phyloP scores from a whole-genome alignment of 1,139 yeast species.

The Hanseniaspora uvarum region DNA sequence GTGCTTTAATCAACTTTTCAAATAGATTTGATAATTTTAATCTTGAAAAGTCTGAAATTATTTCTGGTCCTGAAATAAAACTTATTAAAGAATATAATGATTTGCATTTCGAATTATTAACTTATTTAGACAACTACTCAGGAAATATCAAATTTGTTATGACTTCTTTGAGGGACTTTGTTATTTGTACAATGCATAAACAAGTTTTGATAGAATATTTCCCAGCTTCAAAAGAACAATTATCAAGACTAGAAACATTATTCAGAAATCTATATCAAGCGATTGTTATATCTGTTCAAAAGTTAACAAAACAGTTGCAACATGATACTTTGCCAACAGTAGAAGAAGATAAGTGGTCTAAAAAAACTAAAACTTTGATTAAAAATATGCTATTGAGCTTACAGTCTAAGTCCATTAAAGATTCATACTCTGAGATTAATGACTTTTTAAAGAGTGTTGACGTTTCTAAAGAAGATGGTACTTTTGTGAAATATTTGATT shows the following conservation, averaged over 20 bases:
- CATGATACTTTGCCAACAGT: constrained; percentile 33
- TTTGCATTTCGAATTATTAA: constrained; percentile 17
- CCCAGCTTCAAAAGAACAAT: constrained; percentile 18
- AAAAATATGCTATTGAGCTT: constrained; percentile 34
- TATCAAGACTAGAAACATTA: constrained; percentile 37
- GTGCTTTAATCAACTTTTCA: neutral
- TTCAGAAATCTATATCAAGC: constrained; percentile 49
- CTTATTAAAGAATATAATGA: constrained; percentile 24
- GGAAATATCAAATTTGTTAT: constrained; percentile 32
- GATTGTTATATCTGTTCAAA: constrained; percentile 60
- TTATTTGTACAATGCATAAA: neutral
- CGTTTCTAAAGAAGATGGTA: constrained; percentile 32
- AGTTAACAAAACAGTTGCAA: constrained; percentile 28
- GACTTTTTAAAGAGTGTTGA: constrained; percentile 30
- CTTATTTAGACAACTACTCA: constrained; percentile 30
- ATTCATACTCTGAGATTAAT: constrained; percentile 32
- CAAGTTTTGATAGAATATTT: constrained; percentile 6
- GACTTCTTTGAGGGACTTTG: constrained; percentile 12
- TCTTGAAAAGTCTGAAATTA: neutral
- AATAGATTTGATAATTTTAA: constrained; percentile 15
- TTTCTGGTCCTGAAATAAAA: constrained; percentile 20
- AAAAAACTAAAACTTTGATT: constrained; percentile 40
- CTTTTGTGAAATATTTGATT: constrained; percentile 36
- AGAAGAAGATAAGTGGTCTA: constrained; percentile 60
- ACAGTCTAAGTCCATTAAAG: constrained; percentile 29